These are phyloP conservation scores for Rasamsonia emersonii DNA, from an alignment of 2,329 filamentous ascomycete genomes.

Conservation along the genomic window DNA sequence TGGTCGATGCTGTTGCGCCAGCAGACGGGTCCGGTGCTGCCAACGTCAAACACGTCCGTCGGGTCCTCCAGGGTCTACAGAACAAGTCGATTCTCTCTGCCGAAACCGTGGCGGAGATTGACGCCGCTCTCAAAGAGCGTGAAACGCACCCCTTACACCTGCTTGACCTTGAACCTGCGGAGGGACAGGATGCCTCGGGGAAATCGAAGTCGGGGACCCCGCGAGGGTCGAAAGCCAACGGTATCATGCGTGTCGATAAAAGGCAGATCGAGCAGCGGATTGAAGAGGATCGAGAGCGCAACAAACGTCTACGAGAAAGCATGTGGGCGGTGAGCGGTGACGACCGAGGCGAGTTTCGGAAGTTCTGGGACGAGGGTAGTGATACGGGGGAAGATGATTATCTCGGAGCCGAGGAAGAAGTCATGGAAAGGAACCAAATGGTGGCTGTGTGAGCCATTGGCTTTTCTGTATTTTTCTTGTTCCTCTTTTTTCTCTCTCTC, in stretches of 20 bases:
- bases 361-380: constrained; percentile 78
- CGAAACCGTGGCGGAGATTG: constrained; percentile 69
- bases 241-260: constrained; percentile 57
- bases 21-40: constrained; percentile 79
- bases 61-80: constrained; percentile 64
- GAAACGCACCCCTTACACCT: constrained; percentile 57
- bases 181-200: constrained; percentile 17
- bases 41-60: constrained; percentile 86
- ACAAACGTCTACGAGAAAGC: constrained; percentile 83
- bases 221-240: constrained; percentile 24
- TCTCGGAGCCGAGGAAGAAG: constrained; percentile 66
- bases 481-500: too few relatives aligned
- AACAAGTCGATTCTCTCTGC: constrained; percentile 63
- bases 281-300: constrained; percentile 89
- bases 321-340: constrained; percentile 78
- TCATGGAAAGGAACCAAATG: constrained; percentile 44
- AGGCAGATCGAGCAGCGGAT: constrained; percentile 90
- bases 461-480: constrained; percentile 1
- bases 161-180: constrained; percentile 35
- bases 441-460: constrained; percentile 16
- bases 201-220: constrained; percentile 21
- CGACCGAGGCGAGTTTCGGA: constrained; percentile 63
- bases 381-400: constrained; percentile 84
- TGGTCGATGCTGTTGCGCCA: constrained; percentile 87
- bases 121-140: constrained; percentile 72